Conservation (phyloP, 768 basidiomycete species). For the Tulasnella sp. region DNA sequence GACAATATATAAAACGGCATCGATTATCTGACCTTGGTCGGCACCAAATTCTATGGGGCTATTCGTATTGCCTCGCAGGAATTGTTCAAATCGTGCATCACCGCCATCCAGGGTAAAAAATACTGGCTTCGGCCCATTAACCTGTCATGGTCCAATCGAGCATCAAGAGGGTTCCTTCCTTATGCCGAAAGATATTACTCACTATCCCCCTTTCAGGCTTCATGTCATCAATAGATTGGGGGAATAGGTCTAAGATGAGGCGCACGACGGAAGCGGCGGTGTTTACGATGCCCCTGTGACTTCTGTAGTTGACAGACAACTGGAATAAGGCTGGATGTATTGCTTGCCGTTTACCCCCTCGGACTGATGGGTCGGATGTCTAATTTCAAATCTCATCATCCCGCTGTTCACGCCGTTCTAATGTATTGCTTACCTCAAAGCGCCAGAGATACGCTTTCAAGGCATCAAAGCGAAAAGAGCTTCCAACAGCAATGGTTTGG, state of each 20-base stretch:
- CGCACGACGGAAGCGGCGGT: slow-evolving; percentile 56
- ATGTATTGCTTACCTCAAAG: no score
- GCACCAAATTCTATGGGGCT: background rate
- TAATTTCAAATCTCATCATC: no score
- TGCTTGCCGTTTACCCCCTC: background rate
- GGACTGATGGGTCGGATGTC: slow-evolving; percentile 3
- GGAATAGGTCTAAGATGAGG: slow-evolving; percentile 51
- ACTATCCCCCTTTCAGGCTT: slow-evolving; percentile 42
- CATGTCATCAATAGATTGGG: slow-evolving; percentile 50
- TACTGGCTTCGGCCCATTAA: background rate
- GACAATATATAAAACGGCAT: no score
- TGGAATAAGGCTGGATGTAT: slow-evolving; percentile 34
- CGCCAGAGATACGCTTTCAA: no score
- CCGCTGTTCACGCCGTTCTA: no score
- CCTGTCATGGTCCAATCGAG: background rate
- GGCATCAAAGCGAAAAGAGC: slow-evolving; percentile 61
- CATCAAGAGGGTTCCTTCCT: no score
- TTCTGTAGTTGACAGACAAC: slow-evolving; percentile 55
- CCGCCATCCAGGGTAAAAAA: background rate
- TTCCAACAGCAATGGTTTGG: slow-evolving; percentile 64
- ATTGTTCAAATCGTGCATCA: background rate
- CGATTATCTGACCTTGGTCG: background rate
- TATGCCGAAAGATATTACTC: no score
- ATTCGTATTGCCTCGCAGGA: background rate
- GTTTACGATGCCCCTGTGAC: slow-evolving; percentile 63